Base-by-base conservation (phyloP, 805 yeast genomes). In the Metschnikowia picachoensis region DNA sequence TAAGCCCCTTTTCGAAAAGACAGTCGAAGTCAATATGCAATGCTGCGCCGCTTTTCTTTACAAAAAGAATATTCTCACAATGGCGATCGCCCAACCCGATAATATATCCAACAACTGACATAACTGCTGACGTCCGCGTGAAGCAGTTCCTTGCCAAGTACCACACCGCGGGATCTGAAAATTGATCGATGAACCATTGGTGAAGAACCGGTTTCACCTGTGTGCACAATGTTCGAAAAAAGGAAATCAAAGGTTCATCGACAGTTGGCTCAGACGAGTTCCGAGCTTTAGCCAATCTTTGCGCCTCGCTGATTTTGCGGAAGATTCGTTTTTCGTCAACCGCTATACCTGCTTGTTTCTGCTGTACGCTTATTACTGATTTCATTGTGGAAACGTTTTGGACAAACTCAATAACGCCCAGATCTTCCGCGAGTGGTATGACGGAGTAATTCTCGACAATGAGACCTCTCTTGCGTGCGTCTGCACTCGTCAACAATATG, bases 21-120 rank as follows among this genome's bases (percentile, higher is more conserved):
- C 98, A 92, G 61, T 95, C 98, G 64, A 94, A 94, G 66, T 95
- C 99, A 45, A 94, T 97, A 63, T 94, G 99, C 50, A 94, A 66
- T 0, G 89, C 80, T 8, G 80, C 81, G 1, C 99, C 99, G 3
- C 83, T 77, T 35, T 74, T 77, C 50, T 84, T 83, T 56, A 83
- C 77, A 33, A 92, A 69, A 44, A 94, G 66, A 16, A 94, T 80
- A 59, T 94, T 94, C 60, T 94, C 99, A 55, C 96, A 86, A 61
- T 94, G 99, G 34, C 99, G 75, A 65, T 94, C 99, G 20, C 99
- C 99, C 41, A 94, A 74, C 8, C 99, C 99, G 27, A 94, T 73
- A 38, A 94, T 80, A 61, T 87, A 88, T 0, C 99, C 99, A 5
- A 92, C 96, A 73, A 94, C 89, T 0, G 97, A 90, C 99, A 95